These are phyloP conservation scores for Meyerozyma guilliermondii DNA, from an alignment of 1,139 yeast genomes.

Conservation along the genomic window DNA sequence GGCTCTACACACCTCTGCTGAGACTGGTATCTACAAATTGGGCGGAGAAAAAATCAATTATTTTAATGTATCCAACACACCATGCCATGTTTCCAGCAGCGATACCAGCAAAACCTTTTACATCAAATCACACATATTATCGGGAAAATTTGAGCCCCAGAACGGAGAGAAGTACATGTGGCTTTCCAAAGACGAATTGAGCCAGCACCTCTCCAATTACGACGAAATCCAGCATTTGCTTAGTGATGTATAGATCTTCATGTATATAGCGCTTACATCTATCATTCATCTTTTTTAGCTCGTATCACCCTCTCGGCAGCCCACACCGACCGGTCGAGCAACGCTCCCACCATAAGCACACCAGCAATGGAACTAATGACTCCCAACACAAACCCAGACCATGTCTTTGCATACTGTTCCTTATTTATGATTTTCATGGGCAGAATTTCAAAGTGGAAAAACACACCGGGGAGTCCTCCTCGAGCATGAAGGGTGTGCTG, in stretches of 20 bases:
- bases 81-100: slow-evolving; percentile 59
- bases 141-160: slow-evolving; percentile 72
- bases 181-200: slow-evolving; percentile 80
- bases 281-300: slow-evolving; percentile 57
- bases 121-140: slow-evolving; percentile 82
- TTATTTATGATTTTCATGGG: slow-evolving; percentile 88
- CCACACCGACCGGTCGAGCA: slow-evolving; percentile 82
- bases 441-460: slow-evolving; percentile 83
- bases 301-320: slow-evolving; percentile 79
- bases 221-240: slow-evolving; percentile 48
- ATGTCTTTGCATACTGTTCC: slow-evolving; percentile 71
- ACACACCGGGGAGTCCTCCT: slow-evolving; percentile 91
- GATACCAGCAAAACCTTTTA: slow-evolving; percentile 50
- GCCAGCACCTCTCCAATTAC: slow-evolving; percentile 56
- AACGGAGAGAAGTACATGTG: slow-evolving; percentile 52
- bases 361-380: slow-evolving; percentile 91
- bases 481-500: slow-evolving; percentile 77
- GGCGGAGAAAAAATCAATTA: slow-evolving; percentile 80
- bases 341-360: slow-evolving; percentile 85
- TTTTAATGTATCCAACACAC: slow-evolving; percentile 86
- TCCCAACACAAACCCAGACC: slow-evolving; percentile 83
- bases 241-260: slow-evolving; percentile 30
- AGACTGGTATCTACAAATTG: slow-evolving; percentile 59
- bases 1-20: slow-evolving; percentile 71
- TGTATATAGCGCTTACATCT: slow-evolving; percentile 1